Conservation (phyloP, 129 eudicot species). For the Helianthus annuus region DNA sequence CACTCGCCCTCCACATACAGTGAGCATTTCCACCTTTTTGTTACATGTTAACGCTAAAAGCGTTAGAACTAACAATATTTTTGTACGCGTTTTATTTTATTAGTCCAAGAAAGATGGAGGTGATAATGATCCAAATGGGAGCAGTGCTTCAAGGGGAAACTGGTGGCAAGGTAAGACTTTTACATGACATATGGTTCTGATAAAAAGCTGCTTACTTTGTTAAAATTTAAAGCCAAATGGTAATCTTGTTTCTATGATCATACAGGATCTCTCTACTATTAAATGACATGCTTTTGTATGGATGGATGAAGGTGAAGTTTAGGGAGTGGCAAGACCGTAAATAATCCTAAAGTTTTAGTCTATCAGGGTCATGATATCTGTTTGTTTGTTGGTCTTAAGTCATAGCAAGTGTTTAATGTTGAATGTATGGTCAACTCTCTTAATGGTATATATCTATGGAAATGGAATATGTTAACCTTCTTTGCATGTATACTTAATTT, state of each 20-base stretch:
- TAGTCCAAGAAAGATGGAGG: constrained; percentile 68
- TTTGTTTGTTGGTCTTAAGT: constrained; percentile 3
- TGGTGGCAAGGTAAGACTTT: constrained; percentile 83
- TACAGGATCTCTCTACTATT: constrained; percentile 79
- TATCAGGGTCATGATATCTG: neutral
- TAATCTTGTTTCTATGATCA: neutral
- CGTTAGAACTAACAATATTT: constrained; percentile 9
- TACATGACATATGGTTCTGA: neutral
- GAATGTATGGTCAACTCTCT: constrained; percentile 20
- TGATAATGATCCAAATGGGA: constrained; percentile 49
- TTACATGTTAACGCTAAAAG: neutral
- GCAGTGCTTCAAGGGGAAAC: constrained; percentile 77
- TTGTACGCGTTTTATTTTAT: neutral
- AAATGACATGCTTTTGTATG: constrained; percentile 9
- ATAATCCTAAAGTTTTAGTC: constrained; percentile 15
- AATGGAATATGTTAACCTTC: constrained; percentile 19
- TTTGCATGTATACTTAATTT: too few relatives aligned
- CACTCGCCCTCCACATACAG: constrained; percentile 37
- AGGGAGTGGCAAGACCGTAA: constrained; percentile 23
- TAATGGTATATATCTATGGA: neutral
- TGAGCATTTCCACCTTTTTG: constrained; percentile 28
- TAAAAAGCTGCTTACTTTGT: neutral
- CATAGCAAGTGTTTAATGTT: constrained; percentile 12
- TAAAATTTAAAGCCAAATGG: neutral
- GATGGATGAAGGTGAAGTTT: constrained; percentile 8